Conservation (phyloP, 106 monocot species). For the Ottelia alismoides region DNA sequence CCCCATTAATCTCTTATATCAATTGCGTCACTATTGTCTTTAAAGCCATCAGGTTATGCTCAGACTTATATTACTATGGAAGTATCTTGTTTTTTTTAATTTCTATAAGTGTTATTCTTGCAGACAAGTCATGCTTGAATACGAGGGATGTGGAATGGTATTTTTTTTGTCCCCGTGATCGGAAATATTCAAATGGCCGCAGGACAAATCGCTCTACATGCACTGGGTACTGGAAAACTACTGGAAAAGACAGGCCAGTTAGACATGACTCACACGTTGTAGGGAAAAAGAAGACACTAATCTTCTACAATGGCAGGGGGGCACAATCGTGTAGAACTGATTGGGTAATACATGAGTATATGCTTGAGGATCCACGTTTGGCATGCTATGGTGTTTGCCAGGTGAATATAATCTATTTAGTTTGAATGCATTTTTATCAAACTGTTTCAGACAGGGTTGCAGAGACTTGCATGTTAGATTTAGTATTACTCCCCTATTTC, state of each 20-base stretch:
- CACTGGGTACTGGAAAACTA: conserved; percentile 66
- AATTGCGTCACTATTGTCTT: too few species aligned
- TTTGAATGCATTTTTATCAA: too few species aligned
- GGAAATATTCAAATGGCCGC: conserved; percentile 43
- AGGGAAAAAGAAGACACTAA: conserved; percentile 51
- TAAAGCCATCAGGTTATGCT: neutral
- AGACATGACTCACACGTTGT: conserved; percentile 28
- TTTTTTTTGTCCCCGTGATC: conserved; percentile 63
- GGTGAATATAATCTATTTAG: too few species aligned
- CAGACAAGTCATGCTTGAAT: conserved; percentile 46
- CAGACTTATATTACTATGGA: too few species aligned
- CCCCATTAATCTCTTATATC: too few species aligned
- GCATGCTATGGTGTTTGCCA: conserved; percentile 22
- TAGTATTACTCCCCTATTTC: too few species aligned
- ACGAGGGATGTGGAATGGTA: conserved; percentile 65
- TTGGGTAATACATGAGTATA: conserved; percentile 75
- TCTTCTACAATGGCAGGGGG: conserved; percentile 56
- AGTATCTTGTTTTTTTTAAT: too few species aligned
- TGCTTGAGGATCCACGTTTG: conserved; percentile 28
- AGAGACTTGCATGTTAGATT: too few species aligned
- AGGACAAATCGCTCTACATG: conserved; percentile 54
- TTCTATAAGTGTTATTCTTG: too few species aligned
- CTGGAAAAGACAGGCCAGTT: conserved; percentile 46
- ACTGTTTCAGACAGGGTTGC: too few species aligned
- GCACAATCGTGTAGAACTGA: conserved; percentile 49